Evolutionary conservation across 768 basidiomycete species (phyloP).

Genomic region (Filobasidium wieringae): DNA sequence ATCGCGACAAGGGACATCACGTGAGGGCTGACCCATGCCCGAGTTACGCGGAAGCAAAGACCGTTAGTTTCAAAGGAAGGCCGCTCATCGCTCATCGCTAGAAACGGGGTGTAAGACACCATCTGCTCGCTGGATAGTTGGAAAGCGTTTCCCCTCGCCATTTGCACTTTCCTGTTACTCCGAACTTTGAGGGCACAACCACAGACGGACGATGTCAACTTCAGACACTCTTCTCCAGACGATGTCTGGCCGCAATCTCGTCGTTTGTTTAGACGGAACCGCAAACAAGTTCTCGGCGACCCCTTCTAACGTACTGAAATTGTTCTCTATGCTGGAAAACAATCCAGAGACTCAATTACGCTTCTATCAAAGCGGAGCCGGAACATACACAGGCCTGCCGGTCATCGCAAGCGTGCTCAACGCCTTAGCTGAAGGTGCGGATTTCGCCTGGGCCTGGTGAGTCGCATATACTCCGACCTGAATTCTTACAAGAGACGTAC

Average conservation of each 20-base stretch:
- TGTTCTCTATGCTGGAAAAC: constrained; percentile 16
- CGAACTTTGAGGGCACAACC: too few species aligned
- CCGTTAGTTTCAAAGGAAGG: too few species aligned
- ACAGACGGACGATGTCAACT: too few species aligned
- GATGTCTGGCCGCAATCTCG: constrained; percentile 18
- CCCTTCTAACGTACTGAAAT: constrained; percentile 25
- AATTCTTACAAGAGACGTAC: neutral
- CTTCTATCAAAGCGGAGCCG: constrained; percentile 21
- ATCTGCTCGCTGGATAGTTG: neutral
- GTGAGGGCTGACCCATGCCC: too few species aligned
- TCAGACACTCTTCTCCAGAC: too few species aligned
- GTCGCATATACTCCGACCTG: neutral
- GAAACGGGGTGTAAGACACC: too few species aligned
- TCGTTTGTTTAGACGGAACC: constrained; percentile 25
- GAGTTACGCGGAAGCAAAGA: too few species aligned
- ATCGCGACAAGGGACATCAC: too few species aligned
- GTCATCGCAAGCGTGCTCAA: neutral
- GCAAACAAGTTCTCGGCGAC: constrained; percentile 16
- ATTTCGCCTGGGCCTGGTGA: constrained; percentile 16
- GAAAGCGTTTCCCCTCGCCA: neutral
- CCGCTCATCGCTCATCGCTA: too few species aligned
- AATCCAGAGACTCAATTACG: constrained; percentile 18
- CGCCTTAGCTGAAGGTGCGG: neutral
- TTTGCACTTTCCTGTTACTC: too few species aligned
- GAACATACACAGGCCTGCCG: neutral